Evolutionary conservation across 2,329 filamentous ascomycete genomes (phyloP).

Genomic region (Aspergillus transmontanensis): DNA sequence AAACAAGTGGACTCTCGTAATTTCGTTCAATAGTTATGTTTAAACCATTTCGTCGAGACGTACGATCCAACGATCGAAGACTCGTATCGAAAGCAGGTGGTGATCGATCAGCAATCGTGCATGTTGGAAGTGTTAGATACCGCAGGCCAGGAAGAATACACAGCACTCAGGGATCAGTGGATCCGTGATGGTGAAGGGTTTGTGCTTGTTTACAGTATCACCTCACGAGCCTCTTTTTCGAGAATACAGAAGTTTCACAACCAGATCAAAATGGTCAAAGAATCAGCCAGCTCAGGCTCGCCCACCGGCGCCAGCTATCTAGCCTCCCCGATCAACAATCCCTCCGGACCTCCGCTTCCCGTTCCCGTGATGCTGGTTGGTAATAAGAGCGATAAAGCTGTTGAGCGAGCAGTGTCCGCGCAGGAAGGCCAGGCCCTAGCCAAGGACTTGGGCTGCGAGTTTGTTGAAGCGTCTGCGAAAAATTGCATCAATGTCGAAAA

Average conservation of each 20-base stretch:
- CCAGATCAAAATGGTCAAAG: conserved; percentile 96
- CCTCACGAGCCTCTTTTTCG: conserved; percentile 90
- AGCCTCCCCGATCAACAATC: conserved; percentile 51
- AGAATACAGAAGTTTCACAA: conserved; percentile 95
- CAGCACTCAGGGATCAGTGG: conserved; percentile 94
- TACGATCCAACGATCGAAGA: conserved; percentile 71
- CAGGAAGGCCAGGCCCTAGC: conserved; percentile 93
- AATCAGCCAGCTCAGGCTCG: conserved; percentile 66
- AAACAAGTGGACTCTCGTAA: conserved; percentile 6
- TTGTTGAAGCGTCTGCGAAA: conserved; percentile 95
- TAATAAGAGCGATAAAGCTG: conserved; percentile 96
- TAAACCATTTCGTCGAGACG: conserved; percentile 98
- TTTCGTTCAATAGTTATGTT: conserved; percentile 66
- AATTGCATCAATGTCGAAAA: conserved; percentile 99
- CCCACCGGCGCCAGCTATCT: conserved; percentile 54
- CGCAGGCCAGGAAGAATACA: conserved; percentile 97
- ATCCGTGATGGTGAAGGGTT: conserved; percentile 97
- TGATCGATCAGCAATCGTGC: conserved; percentile 92
- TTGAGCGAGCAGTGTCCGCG: conserved; percentile 92
- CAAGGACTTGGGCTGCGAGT: conserved; percentile 90
- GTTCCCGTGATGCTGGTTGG: conserved; percentile 98
- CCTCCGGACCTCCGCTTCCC: conserved; percentile 57
- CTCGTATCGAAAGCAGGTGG: conserved; percentile 69
- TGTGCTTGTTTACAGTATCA: conserved; percentile 97
- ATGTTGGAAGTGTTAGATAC: conserved; percentile 98